Percentiles rank a stretch among this genome's conserved stretches.
Conservation (phyloP, 108 stramenopile species). For the Cyclotella kingstonii region DNA sequence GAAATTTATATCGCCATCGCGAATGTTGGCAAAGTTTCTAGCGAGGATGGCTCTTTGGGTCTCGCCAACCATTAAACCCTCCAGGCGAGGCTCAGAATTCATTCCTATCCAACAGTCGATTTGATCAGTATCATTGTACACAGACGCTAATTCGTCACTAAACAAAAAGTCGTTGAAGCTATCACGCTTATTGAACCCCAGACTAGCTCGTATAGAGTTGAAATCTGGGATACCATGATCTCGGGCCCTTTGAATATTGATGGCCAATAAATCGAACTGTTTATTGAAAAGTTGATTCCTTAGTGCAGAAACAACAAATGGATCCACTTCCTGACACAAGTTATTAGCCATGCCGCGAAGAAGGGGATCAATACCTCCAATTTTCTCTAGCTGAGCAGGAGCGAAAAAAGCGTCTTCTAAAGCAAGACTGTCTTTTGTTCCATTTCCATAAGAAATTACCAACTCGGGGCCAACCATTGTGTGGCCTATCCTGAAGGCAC, state of each 20-base stretch:
- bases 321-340: slow-evolving; percentile 28
- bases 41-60: slow-evolving; percentile 26
- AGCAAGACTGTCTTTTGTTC: neutral
- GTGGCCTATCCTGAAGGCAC: slow-evolving; percentile 41
- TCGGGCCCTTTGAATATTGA: slow-evolving; percentile 27
- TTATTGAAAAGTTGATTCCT: slow-evolving; percentile 31
- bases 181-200: slow-evolving; percentile 18
- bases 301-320: slow-evolving; percentile 18
- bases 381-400: slow-evolving; percentile 11
- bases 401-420: slow-evolving; percentile 14
- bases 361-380: slow-evolving; percentile 19
- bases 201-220: slow-evolving; percentile 27
- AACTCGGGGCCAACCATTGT: slow-evolving; percentile 29
- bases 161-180: slow-evolving; percentile 32
- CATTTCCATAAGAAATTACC: slow-evolving; percentile 11
- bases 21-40: slow-evolving; percentile 35
- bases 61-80: slow-evolving; percentile 28
- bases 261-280: slow-evolving; percentile 27
- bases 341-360: slow-evolving; percentile 25
- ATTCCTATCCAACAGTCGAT: slow-evolving; percentile 38
- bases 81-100: slow-evolving; percentile 28
- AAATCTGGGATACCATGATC: slow-evolving; percentile 42
- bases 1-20: slow-evolving; percentile 27
- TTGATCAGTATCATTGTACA: slow-evolving; percentile 25
- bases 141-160: slow-evolving; percentile 21